Evolutionary conservation across 2,329 filamentous ascomycete genomes (phyloP).

Genomic region (Fusarium sp.): DNA sequence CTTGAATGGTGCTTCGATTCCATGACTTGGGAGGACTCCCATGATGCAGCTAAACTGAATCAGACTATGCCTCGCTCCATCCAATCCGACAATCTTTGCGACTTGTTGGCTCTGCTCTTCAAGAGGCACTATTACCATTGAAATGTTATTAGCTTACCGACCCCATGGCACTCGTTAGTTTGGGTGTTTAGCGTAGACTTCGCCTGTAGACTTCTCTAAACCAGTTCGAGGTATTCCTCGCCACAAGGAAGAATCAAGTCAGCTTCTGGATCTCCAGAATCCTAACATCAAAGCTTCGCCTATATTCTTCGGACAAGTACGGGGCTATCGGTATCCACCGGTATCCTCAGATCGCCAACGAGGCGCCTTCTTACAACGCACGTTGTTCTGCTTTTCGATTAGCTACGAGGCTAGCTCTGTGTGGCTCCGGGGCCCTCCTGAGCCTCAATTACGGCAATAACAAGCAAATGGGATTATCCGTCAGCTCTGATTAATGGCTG

Average conservation of each 20-base stretch:
- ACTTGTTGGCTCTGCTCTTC: background rate
- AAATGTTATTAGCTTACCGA: constrained; percentile 21
- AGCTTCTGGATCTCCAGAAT: background rate
- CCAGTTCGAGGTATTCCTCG: background rate
- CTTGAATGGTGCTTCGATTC: constrained; percentile 21
- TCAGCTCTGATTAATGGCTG: constrained; percentile 28
- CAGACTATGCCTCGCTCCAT: constrained; percentile 21
- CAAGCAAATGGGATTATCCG: constrained; percentile 5
- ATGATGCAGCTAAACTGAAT: constrained; percentile 23
- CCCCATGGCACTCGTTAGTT: constrained; percentile 8
- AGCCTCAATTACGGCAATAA: constrained; percentile 36
- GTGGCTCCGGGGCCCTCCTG: constrained; percentile 3
- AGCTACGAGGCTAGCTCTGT: constrained; percentile 17
- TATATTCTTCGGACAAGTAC: background rate
- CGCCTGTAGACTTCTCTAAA: background rate
- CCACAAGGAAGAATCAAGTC: background rate
- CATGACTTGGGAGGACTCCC: constrained; percentile 32
- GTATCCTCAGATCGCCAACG: background rate
- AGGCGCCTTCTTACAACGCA: constrained; percentile 5
- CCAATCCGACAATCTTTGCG: background rate
- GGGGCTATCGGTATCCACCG: background rate
- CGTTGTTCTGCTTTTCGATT: constrained; percentile 14
- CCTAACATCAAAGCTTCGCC: background rate
- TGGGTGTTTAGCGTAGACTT: background rate
- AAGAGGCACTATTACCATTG: background rate